Conservation (phyloP, 2,329 filamentous ascomycete species). For the Nemania sp. region DNA sequence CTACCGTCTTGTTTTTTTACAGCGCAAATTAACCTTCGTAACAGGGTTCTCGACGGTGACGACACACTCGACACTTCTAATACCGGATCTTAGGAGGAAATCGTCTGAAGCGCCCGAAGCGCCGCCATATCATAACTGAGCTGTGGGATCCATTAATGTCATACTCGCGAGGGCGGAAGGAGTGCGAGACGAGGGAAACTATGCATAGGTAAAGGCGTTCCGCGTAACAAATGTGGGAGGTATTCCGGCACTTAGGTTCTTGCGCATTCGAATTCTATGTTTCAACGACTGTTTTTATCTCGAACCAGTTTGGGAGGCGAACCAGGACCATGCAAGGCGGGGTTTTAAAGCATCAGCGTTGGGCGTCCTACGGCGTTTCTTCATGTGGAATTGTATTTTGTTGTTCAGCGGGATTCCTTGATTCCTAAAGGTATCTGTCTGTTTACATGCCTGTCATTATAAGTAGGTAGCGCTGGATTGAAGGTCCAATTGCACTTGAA, state of each 20-base stretch:
- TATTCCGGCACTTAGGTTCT: not conserved
- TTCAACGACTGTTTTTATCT: not conserved
- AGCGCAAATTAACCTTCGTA: not conserved
- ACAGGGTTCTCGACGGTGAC: slow-evolving; percentile 57
- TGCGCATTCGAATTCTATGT: not conserved
- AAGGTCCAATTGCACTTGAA: no score
- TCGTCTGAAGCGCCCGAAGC: not conserved
- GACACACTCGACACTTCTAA: slow-evolving; percentile 57
- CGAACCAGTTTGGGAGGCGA: slow-evolving; percentile 7
- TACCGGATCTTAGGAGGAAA: slow-evolving; percentile 43
- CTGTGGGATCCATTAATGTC: not conserved
- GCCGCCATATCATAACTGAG: not conserved
- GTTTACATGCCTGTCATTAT: no score
- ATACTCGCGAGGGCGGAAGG: not conserved
- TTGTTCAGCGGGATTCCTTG: no score
- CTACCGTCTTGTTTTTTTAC: not conserved
- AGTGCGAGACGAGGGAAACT: not conserved
- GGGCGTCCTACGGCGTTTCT: slow-evolving; percentile 17
- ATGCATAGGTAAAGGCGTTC: slow-evolving; percentile 23
- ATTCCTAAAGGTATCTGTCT: no score
- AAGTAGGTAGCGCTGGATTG: no score
- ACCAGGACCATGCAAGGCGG: not conserved
- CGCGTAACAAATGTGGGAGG: not conserved
- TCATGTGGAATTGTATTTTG: no score
- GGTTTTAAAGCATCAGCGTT: slow-evolving; percentile 25